Base-by-base conservation (phyloP, 768 basidiomycete genomes). In the Termitomyces sp. region DNA sequence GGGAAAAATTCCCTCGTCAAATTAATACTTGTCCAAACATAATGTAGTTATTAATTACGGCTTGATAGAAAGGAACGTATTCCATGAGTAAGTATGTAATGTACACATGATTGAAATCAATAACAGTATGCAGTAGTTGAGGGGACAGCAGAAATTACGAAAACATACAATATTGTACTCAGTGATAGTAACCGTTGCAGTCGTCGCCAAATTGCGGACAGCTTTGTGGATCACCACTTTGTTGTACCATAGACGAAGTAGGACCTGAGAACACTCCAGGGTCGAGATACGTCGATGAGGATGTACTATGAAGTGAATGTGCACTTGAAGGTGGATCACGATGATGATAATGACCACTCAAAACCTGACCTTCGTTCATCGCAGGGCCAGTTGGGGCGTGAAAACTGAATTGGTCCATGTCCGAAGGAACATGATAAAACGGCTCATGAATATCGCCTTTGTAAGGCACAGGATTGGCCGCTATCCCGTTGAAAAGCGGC, bases 381-480 rank as follows among this genome's bases (percentile, higher is more conserved):
- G 69, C 65, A 11, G 70, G 63, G 33, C 61, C 64, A 36, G 67
- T 57, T 39, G 79, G 78, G 15, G 75, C 72, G 41, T 74, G 73
- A 67, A 82, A 84, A 44, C 71, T 74, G 67, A 85, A 84, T 27
- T 78, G 82, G 56, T 83, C 81, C 36, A 81, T 64, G 44, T 85
- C 82, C 18, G 71, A 68, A 24, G 72, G 66, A 30, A 68, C 69
- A 37, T 74, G 72, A 58, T 77, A 82, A 55, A 79, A 79, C 1
- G 75, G 66, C 15, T 77, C 70, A 13, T 77, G 76, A 13, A 68
- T 61, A 15, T 77, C 73, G 18, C 60, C 65, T 63, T 81, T 80
- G 67, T 68, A 67, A 59, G 61, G 68, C 30, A 58, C 58, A 42
- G 60, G 69, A 55, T 33, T 33, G 33, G 65, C 58, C 41, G 61